Conservation (phyloP, 768 basidiomycete species). For the Pluteus cervinus region DNA sequence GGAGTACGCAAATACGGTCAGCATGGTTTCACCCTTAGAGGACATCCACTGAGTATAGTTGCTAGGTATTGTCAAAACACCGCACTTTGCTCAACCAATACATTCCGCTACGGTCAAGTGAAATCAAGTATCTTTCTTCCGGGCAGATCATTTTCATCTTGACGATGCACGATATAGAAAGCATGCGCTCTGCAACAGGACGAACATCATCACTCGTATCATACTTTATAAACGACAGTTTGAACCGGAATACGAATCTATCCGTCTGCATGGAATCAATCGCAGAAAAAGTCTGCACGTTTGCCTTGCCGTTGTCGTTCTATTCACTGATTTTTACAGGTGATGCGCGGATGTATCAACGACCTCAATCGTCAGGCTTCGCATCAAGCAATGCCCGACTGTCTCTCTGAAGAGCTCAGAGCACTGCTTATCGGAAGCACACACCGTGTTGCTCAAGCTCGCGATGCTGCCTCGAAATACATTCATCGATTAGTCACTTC, state of each 20-base stretch:
- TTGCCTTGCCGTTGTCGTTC: conserved; percentile 2
- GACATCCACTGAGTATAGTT: conserved; percentile 5
- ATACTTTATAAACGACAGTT: conserved; percentile 83
- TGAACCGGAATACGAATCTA: conserved; percentile 67
- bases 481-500: conserved; percentile 81
- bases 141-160: conserved; percentile 84
- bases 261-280: conserved; percentile 79
- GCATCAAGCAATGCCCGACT: conserved; percentile 68
- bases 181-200: conserved; percentile 75
- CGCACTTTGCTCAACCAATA: conserved; percentile 56
- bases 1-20: conserved; percentile 73
- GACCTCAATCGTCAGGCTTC: conserved; percentile 72
- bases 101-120: conserved; percentile 58
- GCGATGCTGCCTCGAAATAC: conserved; percentile 79
- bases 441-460: conserved; percentile 74
- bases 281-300: conserved; percentile 63
- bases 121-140: conserved; percentile 68
- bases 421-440: conserved; percentile 73
- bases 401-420: conserved; percentile 68
- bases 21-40: conserved; percentile 12
- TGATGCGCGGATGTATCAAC: conserved; percentile 68
- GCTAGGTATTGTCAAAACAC: conserved; percentile 67
- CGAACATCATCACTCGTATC: conserved; percentile 75
- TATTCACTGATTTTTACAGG: conserved; percentile 34
- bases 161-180: conserved; percentile 84